Percentiles rank a stretch among this genome's conserved stretches.
These are phyloP conservation scores for Penicillium odoratum DNA, from an alignment of 495 filamentous ascomycete genomes.

Conservation along the genomic window DNA sequence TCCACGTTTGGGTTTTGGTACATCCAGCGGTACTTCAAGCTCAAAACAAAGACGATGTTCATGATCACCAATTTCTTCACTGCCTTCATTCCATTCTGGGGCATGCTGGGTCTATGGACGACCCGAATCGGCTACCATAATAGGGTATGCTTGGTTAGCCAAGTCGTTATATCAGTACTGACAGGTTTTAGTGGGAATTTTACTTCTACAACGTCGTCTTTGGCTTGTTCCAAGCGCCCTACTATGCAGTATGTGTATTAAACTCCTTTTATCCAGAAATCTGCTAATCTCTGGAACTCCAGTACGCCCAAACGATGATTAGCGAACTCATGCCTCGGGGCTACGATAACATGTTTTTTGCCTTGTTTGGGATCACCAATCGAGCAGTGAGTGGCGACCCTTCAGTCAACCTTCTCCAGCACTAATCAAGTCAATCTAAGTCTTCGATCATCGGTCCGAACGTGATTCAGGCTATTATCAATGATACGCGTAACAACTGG, in stretches of 20 bases:
- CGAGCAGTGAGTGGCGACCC: constrained; percentile 38
- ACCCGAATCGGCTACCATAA: constrained; percentile 48
- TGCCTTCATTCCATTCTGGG: constrained; percentile 52
- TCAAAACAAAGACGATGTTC: constrained; percentile 52
- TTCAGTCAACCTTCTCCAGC: not conserved
- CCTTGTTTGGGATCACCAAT: constrained; percentile 53
- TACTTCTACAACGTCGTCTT: constrained; percentile 54
- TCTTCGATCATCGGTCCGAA: constrained; percentile 53
- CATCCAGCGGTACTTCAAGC: constrained; percentile 48
- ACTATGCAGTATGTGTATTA: constrained; percentile 41
- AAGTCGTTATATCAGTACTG: constrained; percentile 1
- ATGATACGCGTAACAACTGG: constrained; percentile 49
- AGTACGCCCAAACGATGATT: constrained; percentile 57
- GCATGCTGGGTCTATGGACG: constrained; percentile 53
- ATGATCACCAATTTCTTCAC: constrained; percentile 50
- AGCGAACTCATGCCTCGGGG: constrained; percentile 51
- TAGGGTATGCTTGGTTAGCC: constrained; percentile 24
- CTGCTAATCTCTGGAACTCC: not conserved
- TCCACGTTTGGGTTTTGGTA: constrained; percentile 55
- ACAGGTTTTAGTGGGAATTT: constrained; percentile 42
- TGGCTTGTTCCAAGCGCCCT: constrained; percentile 51
- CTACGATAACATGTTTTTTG: constrained; percentile 56
- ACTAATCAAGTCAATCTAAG: constrained; percentile 19
- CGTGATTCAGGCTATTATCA: constrained; percentile 52
- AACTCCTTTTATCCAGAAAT: not conserved